Evolutionary conservation across 768 basidiomycete genomes (phyloP), one percentile per base, ranked within the genome.

Genomic region (Paxillus ammoniavirescens): DNA sequence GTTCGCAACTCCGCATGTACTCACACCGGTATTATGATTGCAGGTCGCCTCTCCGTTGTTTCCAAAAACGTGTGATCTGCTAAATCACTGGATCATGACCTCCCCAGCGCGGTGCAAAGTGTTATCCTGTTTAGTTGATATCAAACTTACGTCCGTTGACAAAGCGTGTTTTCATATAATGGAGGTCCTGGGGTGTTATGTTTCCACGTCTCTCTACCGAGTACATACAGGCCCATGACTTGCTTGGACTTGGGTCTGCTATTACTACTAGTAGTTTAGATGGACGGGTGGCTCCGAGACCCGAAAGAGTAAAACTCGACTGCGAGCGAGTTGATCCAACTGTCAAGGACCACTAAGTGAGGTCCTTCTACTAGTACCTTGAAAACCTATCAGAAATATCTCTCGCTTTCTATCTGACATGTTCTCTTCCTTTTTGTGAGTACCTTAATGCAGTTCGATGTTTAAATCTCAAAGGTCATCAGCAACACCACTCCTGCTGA

Each of bases 371-470:
- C 3, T 5, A 37, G 9, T 12, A 37, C 36, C 13, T n/a, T 40
- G 15, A 3, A 18, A 40, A 40, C 38, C 26, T 4, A 40, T 40
- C 37, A 38, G n/a, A 18, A 12, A 36, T 49, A 36, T 35, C 35
- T 23, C 52, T 57, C 47, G 43, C 49, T 42, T 43, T n/a, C 10
- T 26, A 31, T 69, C 68, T 54, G 77, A 69, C 74, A 91, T 91
- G 89, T 90, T 91, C 75, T 82, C 86, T 53, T 82, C 86, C 53
- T 84, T 90, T 63, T 88, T 87, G 89, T 91, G 68, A 82, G 89
- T 84, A 35, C 18, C 6, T 13, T 46, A 30, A 8, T 47, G 6
- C 37, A 26, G 6, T 48, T 52, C 35, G 8, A 45, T 54, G 33
- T 40, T 31, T 21, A 23, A 5, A 40, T 53, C 59, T 68, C 45